These are phyloP conservation scores for Diplodia intermedia DNA, from an alignment of 2,329 filamentous ascomycete species.

Conservation along the genomic window DNA sequence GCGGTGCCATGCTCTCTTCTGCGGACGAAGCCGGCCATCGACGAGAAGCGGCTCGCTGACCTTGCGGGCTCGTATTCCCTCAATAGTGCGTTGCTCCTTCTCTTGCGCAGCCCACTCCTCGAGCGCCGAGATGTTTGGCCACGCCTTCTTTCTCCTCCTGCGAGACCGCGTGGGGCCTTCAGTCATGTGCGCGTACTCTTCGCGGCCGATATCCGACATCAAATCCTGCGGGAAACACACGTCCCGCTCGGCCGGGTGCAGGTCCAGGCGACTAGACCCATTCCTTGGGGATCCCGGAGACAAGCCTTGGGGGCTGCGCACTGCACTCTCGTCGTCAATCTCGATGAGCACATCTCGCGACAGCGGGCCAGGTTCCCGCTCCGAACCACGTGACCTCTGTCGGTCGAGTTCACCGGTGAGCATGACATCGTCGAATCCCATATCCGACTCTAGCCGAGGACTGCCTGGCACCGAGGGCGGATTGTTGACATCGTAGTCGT, in stretches of 20 bases:
- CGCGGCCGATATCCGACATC: constrained; percentile 81
- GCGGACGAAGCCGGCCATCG: constrained; percentile 83
- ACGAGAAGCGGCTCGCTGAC: constrained; percentile 94
- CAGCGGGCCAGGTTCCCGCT: constrained; percentile 35
- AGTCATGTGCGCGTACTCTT: constrained; percentile 66
- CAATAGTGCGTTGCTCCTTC: constrained; percentile 79
- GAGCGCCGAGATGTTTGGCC: constrained; percentile 84
- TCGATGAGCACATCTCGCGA: constrained; percentile 58
- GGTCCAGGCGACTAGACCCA: constrained; percentile 1
- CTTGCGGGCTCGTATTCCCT: constrained; percentile 84
- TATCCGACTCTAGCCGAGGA: constrained; percentile 60
- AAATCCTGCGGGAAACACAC: constrained; percentile 87
- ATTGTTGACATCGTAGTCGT: constrained; percentile 69
- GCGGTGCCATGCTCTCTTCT: constrained; percentile 79
- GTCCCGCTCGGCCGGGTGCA: constrained; percentile 75
- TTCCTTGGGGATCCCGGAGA: constrained; percentile 39
- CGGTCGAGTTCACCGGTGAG: constrained; percentile 67
- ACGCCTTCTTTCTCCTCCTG: constrained; percentile 64
- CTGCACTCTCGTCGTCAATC: constrained; percentile 60
- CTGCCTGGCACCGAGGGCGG: constrained; percentile 68
- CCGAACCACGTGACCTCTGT: constrained; percentile 38
- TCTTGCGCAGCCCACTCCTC: constrained; percentile 92
- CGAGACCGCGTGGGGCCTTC: constrained; percentile 51
- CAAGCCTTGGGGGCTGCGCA: constrained; percentile 51
- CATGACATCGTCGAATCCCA: constrained; percentile 68